Conservation (phyloP, 352 stramenopile genomes). For the Phytophthora lateralis region DNA sequence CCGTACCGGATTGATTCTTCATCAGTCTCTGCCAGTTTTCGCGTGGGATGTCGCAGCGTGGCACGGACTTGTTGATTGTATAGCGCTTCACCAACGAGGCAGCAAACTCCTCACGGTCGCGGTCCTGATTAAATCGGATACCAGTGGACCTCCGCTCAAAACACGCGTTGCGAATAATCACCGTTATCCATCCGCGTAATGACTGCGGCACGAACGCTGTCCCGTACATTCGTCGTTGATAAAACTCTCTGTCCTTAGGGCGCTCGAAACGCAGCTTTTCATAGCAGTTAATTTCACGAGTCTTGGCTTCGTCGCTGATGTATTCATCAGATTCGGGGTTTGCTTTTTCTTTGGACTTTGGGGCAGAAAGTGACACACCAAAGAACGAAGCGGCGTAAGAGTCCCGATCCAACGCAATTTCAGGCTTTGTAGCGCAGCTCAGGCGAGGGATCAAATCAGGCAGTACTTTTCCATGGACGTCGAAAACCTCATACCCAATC, state of each 20-base stretch:
- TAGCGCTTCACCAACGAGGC: conserved; percentile 51
- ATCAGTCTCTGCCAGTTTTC: conserved; percentile 67
- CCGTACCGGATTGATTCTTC: conserved; percentile 32
- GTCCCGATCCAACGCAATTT: conserved; percentile 32
- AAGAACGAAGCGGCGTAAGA: conserved; percentile 39
- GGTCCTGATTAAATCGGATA: conserved; percentile 65
- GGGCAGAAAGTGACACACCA: conserved; percentile 30
- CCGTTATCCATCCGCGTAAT: conserved; percentile 42
- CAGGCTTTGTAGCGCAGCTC: conserved; percentile 33
- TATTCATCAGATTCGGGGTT: conserved; percentile 1
- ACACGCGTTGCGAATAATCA: conserved; percentile 51
- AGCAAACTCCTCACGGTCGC: conserved; percentile 59
- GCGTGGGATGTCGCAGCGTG: conserved; percentile 54
- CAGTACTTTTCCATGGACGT: conserved; percentile 27
- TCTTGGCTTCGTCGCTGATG: neutral
- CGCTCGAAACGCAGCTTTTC: conserved; percentile 48
- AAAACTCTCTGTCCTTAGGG: conserved; percentile 47
- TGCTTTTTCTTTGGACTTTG: conserved; percentile 25
- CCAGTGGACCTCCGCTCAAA: conserved; percentile 66
- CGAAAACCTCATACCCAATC: conserved; percentile 43
- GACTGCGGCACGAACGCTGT: conserved; percentile 56
- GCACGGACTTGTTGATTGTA: conserved; percentile 53
- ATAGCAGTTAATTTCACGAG: conserved; percentile 37
- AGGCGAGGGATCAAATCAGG: conserved; percentile 39
- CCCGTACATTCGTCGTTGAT: conserved; percentile 61